Percentiles rank a stretch among this genome's conserved stretches.
Evolutionary conservation across 2,329 filamentous ascomycete genomes (phyloP).

Genomic region (Colletotrichum karsti): DNA sequence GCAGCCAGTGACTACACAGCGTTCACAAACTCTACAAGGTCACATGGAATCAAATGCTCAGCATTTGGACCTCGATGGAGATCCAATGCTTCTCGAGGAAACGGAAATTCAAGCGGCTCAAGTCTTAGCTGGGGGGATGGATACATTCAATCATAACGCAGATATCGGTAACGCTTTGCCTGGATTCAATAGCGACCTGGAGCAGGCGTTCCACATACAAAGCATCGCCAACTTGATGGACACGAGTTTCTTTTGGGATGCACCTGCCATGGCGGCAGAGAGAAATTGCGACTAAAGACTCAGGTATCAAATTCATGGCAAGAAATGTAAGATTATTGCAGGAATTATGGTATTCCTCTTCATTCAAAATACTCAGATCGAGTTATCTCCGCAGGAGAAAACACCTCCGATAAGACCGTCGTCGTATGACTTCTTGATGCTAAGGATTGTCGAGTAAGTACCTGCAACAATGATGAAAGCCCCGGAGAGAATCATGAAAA

Average conservation of each 20-base stretch:
- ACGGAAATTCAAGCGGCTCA: not conserved
- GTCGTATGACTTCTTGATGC: not conserved
- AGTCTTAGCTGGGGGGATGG: not conserved
- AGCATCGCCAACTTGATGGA: slow-evolving; percentile 28
- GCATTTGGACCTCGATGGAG: not conserved
- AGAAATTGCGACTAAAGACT: not conserved
- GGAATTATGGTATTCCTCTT: not conserved
- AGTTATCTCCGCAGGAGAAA: not conserved
- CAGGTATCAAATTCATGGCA: not conserved
- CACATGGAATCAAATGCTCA: not conserved
- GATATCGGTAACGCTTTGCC: not conserved
- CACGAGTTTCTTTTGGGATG: slow-evolving; percentile 16
- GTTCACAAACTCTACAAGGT: not conserved
- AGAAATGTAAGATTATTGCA: not conserved
- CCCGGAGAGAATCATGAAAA: not conserved
- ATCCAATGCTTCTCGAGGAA: not conserved
- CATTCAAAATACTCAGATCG: not conserved
- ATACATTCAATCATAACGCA: not conserved
- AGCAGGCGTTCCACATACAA: slow-evolving; percentile 25
- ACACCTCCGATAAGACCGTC: not conserved
- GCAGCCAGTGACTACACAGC: not conserved
- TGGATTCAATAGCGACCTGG: not conserved
- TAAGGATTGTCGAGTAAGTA: not conserved
- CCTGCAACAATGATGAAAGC: not conserved
- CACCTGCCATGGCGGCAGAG: not conserved